A percentile compares a stretch with the other conserved stretches of the same genome.
These are phyloP conservation scores for Phaeosphaeriaceae sp. DNA, from an alignment of 2,329 filamentous ascomycete species.

Conservation along the genomic window DNA sequence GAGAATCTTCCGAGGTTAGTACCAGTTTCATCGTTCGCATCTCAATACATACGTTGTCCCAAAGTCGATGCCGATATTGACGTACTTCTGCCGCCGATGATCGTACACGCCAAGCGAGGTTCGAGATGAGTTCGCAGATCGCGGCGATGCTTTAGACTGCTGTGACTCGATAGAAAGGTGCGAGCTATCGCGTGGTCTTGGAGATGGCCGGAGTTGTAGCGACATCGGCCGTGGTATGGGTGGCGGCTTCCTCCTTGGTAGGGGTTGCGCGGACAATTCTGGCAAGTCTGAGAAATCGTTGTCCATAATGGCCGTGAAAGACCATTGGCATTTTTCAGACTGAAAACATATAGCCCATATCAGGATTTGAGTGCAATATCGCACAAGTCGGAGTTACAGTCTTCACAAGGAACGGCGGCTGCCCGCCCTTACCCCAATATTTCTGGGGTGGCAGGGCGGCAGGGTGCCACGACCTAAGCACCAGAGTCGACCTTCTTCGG, in stretches of 20 bases:
- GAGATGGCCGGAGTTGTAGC: neutral
- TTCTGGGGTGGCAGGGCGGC: neutral
- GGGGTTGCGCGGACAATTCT: neutral
- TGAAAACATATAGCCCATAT: too few relatives aligned
- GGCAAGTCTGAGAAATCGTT: neutral
- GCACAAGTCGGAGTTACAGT: too few relatives aligned
- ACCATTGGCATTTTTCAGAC: too few relatives aligned
- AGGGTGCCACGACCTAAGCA: neutral
- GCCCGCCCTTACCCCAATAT: neutral
- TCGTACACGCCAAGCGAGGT: neutral
- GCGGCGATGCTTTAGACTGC: neutral
- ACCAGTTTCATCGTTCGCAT: neutral
- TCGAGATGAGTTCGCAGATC: neutral
- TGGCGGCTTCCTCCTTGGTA: neutral
- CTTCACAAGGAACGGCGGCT: too few relatives aligned
- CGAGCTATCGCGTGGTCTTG: neutral
- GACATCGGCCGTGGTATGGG: neutral
- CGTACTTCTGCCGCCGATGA: neutral
- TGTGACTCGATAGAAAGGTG: neutral
- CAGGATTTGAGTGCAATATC: too few relatives aligned
- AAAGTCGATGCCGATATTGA: conserved; percentile 17
- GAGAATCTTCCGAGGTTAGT: neutral
- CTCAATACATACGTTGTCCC: conserved; percentile 13
- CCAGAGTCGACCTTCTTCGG: neutral
- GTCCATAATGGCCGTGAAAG: too few relatives aligned